Evolutionary conservation across 805 yeast genomes (phyloP).

Genomic region (Candida argentea): DNA sequence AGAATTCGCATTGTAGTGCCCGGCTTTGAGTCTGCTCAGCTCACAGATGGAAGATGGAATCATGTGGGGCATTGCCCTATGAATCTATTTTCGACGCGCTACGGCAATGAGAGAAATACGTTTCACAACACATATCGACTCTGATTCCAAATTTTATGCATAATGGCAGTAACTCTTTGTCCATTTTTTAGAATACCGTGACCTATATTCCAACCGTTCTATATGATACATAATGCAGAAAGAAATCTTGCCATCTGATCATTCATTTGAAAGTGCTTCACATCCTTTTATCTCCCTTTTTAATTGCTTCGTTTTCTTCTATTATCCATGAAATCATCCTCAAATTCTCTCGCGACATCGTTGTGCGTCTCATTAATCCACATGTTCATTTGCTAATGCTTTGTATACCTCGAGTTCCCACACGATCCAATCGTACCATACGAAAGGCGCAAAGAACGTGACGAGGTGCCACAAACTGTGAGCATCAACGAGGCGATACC

Average conservation of each 20-base stretch:
- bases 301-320: neutral
- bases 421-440: conserved; percentile 56
- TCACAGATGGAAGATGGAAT: too few relatives aligned
- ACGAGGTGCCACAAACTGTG: conserved; percentile 91
- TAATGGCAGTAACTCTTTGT: too few relatives aligned
- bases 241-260: neutral
- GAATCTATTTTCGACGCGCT: too few relatives aligned
- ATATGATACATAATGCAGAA: neutral
- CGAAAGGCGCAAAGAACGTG: conserved; percentile 72
- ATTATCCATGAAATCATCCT: neutral
- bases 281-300: neutral
- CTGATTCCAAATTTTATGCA: too few relatives aligned
- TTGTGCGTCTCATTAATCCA: neutral
- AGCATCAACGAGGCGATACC: conserved; percentile 56
- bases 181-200: too few relatives aligned
- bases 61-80: too few relatives aligned
- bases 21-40: too few relatives aligned
- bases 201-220: too few relatives aligned
- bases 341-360: neutral
- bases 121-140: too few relatives aligned
- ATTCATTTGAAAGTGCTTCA: neutral
- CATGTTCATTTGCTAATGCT: conserved; percentile 2
- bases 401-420: conserved; percentile 29
- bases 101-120: too few relatives aligned
- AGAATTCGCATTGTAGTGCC: too few relatives aligned